Evolutionary conservation across 2,329 filamentous ascomycete genomes (phyloP).

Genomic region (Epichloe baconii): DNA sequence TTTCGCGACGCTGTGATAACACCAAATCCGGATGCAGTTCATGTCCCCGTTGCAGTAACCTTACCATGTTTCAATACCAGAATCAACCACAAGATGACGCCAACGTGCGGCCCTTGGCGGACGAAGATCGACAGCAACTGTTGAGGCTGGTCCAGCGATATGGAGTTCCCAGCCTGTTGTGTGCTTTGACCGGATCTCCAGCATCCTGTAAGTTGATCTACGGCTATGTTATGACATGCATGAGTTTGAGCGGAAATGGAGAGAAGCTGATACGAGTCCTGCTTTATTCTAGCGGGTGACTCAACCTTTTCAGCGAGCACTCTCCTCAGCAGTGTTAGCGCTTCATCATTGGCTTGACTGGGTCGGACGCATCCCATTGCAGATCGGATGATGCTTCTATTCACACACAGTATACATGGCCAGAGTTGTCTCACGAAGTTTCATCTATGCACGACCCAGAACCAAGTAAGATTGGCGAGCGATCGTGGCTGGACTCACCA

Average conservation of each 20-base stretch:
- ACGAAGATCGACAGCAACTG: constrained; percentile 26
- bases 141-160: constrained; percentile 24
- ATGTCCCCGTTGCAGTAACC: not conserved
- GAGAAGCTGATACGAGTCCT: not conserved
- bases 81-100: constrained; percentile 18
- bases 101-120: constrained; percentile 21
- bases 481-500: constrained; percentile 28
- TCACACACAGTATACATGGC: constrained; percentile 26
- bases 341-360: constrained; percentile 28
- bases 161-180: constrained; percentile 24
- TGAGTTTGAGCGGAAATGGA: not conserved
- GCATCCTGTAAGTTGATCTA: constrained; percentile 21
- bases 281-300: constrained; percentile 20
- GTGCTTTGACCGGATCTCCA: constrained; percentile 22
- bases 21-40: not conserved
- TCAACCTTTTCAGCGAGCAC: constrained; percentile 28
- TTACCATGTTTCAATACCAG: constrained; percentile 22
- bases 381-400: constrained; percentile 27
- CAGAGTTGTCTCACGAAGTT: constrained; percentile 20
- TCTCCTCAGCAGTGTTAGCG: constrained; percentile 26
- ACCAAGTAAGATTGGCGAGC: constrained; percentile 19
- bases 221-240: not conserved
- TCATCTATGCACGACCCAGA: constrained; percentile 23
- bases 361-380: constrained; percentile 26
- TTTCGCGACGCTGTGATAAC: not conserved